Base-by-base conservation (phyloP, 2,329 filamentous ascomycete genomes). In the Microdochium nivale region DNA sequence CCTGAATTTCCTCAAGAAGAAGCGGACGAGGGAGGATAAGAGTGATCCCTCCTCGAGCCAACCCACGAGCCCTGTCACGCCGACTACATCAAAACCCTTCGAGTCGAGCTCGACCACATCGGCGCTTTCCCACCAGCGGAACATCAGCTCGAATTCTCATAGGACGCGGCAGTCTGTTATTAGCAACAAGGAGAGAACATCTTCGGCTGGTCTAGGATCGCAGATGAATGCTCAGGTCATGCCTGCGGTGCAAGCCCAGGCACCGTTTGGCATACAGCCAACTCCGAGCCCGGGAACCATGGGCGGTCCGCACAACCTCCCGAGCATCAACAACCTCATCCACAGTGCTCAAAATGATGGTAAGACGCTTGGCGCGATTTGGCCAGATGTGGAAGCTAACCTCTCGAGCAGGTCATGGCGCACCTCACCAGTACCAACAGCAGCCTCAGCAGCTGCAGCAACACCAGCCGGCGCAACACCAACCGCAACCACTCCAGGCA, bases 1-100 rank as follows among this genome's bases (percentile, higher is more conserved):
- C 71, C 82, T 96, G 78, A 90, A 90, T 72, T 90, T 96, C 68
- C 83, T 97, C 69, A 96, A 96, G 82, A 97, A 96, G 83, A 96
- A 95, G 81, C 86, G 90, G 82, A 95, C 90, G 75, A 95, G 90
- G 83, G 90, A 96, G 77, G 87, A 84, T 67, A 81, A 84, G 67
- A 78, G 81, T 67, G 84, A 88, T 68, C 79, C 84, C 65, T 77
- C 83, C 64, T 77, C 78, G 59, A 86, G 79, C 65, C 79, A 86
- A 67, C 78, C 81, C 60, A 78, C 77, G 58, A 84, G 81, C 63
- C 79, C 81, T 54, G 73, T 83, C 61, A 84, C 83, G 54, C 78
- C 81, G 54, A 77, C 77, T 56, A 74, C 74, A 51, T 74, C 73
- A 56, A 78, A 71, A 69, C 72, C 70, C 54, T 80, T 78, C 67